Evolutionary conservation across 2,329 filamentous ascomycete species (phyloP).

Genomic region (Dactylellina haptotyla): DNA sequence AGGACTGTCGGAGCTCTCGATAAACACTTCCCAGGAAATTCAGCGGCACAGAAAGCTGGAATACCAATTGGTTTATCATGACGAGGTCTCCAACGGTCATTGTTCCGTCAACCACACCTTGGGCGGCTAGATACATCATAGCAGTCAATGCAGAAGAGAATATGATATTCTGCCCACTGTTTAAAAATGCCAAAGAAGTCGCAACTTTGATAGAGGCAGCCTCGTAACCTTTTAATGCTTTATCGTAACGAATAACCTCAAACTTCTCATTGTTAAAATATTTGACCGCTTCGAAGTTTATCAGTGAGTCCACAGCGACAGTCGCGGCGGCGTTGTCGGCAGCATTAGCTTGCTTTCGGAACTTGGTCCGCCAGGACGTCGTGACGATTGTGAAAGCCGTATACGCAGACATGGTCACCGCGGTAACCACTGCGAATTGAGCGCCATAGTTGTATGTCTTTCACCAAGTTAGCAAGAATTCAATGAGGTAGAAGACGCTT

Average conservation of each 20-base stretch:
- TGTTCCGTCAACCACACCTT: constrained; percentile 81
- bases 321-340: constrained; percentile 96
- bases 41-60: constrained; percentile 93
- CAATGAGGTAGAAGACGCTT: neutral
- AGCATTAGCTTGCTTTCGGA: constrained; percentile 91
- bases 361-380: constrained; percentile 96
- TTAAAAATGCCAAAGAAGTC: constrained; percentile 90
- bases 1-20: constrained; percentile 89
- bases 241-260: constrained; percentile 89
- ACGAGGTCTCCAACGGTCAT: constrained; percentile 95
- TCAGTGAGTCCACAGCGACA: constrained; percentile 92
- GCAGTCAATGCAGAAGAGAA: constrained; percentile 91
- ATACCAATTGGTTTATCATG: constrained; percentile 98
- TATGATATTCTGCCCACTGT: constrained; percentile 95
- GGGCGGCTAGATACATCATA: constrained; percentile 98
- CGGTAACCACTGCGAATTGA: constrained; percentile 90
- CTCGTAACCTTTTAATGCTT: constrained; percentile 85
- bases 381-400: constrained; percentile 97
- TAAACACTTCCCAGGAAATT: constrained; percentile 99
- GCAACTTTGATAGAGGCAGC: constrained; percentile 96
- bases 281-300: constrained; percentile 99
- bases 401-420: constrained; percentile 89
- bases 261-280: constrained; percentile 99
- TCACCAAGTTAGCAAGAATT: constrained; percentile 48
- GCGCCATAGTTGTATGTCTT: constrained; percentile 91